Conservation (phyloP, 177 flowering plant genomes). For the Tripterygium wilfordii region DNA sequence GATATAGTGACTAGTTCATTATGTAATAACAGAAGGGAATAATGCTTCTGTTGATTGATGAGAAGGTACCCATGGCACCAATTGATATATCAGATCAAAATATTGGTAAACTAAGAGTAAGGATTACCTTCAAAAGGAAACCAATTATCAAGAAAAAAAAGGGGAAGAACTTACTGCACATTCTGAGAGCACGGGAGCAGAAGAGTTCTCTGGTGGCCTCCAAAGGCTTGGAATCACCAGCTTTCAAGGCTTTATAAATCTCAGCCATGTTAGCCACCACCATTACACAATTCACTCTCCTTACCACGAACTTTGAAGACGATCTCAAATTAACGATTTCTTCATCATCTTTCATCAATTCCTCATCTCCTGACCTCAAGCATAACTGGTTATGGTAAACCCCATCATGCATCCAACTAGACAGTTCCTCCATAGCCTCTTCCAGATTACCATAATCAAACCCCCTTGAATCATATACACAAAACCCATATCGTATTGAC, state of each 20-base stretch:
- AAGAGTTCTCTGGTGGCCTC: constrained; percentile 56
- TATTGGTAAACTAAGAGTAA: no score
- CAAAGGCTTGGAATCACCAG: constrained; percentile 42
- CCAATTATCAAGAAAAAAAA: background rate
- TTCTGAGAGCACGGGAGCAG: constrained; percentile 38
- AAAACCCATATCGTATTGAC: constrained; percentile 59
- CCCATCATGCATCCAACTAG: constrained; percentile 54
- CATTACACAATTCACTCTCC: constrained; percentile 47
- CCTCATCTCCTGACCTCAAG: constrained; percentile 33
- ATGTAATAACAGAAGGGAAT: no score
- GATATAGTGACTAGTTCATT: no score
- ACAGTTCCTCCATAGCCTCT: constrained; percentile 37
- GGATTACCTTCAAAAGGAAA: no score
- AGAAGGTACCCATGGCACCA: background rate
- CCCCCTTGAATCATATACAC: constrained; percentile 71
- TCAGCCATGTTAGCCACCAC: constrained; percentile 58
- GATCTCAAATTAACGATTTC: constrained; percentile 7
- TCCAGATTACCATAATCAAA: constrained; percentile 26
- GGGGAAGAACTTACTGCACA: constrained; percentile 44
- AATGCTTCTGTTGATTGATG: no score
- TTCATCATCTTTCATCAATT: background rate
- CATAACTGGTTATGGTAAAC: constrained; percentile 63
- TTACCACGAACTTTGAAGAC: constrained; percentile 31
- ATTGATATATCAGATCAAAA: no score
- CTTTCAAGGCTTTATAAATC: constrained; percentile 33